Evolutionary conservation across 352 stramenopile species (phyloP), one percentile per base, ranked within the genome.

Genomic region (Globisporangium echinulatum): DNA sequence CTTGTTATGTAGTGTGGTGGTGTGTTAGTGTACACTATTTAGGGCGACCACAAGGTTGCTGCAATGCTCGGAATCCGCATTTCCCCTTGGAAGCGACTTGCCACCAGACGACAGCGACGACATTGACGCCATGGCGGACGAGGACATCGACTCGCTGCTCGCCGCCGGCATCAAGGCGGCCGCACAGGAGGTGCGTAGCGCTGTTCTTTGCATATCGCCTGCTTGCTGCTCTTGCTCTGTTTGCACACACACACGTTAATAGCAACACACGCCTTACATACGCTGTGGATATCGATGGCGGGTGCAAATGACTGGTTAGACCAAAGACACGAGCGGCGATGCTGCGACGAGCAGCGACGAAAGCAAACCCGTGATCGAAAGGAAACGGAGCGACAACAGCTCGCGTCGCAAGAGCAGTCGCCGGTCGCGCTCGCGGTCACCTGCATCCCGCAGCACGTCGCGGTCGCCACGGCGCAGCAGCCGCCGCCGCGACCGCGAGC

Each of bases 111-210:
- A 33, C 25, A 33, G 25, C 25, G 25, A 33, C 25, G 25, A 33
- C 25, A 33, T 33, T 33, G 25, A 33, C 25, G 25, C 25, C 37
- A 87, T 84, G 74, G 83, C 82, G 53, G 82, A 90, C 62, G 73
- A 87, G 54, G 85, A 87, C 58, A 94, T 94, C 61, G 82, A 94
- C 56, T 87, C 77, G 64, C 70, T 94, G 63, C 72, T 94, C 56
- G 79, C 91, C 58, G 72, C 81, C 65, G 82, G 82, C 64, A 84
- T 94, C 60, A 72, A 78, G 50, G 71, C 25, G 25, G 25, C 81
- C 33, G 76, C 70, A 10, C 63, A 63, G 14, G 71, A 79, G 69
- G 81, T 90, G 66, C 25, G 64, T 50, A 33, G 8, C 5, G 17
- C 36, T 61, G 7, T 10, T 13, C 14, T 44, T 37, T 46, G 14